Percentiles rank a stretch among this genome's conserved stretches.
Conservation (phyloP, 257 asterid species). For the Lantana camara region DNA sequence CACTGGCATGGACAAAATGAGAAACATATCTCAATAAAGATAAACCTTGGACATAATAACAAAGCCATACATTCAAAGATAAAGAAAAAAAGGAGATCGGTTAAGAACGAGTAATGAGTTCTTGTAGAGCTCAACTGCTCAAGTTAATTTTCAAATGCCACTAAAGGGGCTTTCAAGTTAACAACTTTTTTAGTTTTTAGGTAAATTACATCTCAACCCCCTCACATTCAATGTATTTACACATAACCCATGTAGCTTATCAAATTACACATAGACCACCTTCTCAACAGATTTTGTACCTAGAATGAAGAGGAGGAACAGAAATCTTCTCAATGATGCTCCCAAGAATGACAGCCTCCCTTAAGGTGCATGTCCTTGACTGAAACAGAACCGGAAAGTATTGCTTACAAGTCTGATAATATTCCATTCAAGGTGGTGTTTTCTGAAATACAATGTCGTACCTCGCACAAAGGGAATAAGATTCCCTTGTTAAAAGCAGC, state of each 20-base stretch:
- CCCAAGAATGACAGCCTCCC: slow-evolving; percentile 91
- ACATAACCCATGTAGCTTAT: too few relatives aligned
- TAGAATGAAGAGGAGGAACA: slow-evolving; percentile 91
- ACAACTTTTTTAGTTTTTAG: too few relatives aligned
- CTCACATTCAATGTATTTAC: too few relatives aligned
- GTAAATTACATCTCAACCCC: too few relatives aligned
- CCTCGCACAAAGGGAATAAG: slow-evolving; percentile 85
- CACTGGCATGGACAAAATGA: slow-evolving; percentile 47
- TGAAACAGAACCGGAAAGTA: slow-evolving; percentile 32
- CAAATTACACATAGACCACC: too few relatives aligned
- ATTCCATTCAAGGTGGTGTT: not conserved
- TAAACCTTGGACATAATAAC: slow-evolving; percentile 3
- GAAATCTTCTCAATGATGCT: slow-evolving; percentile 84
- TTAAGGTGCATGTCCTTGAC: slow-evolving; percentile 80
- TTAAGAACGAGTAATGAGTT: not conserved
- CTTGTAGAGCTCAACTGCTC: not conserved
- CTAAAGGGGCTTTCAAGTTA: too few relatives aligned
- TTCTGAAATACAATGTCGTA: slow-evolving; percentile 18
- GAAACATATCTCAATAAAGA: not conserved
- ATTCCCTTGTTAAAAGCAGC: slow-evolving; percentile 96
- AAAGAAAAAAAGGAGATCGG: not conserved
- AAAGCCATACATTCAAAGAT: not conserved
- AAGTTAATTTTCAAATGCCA: too few relatives aligned
- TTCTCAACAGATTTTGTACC: slow-evolving; percentile 44
- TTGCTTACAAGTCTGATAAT: not conserved